Conservation (phyloP, 1,284 basidiomycete species). For the Trichosporon coremiiforme region DNA sequence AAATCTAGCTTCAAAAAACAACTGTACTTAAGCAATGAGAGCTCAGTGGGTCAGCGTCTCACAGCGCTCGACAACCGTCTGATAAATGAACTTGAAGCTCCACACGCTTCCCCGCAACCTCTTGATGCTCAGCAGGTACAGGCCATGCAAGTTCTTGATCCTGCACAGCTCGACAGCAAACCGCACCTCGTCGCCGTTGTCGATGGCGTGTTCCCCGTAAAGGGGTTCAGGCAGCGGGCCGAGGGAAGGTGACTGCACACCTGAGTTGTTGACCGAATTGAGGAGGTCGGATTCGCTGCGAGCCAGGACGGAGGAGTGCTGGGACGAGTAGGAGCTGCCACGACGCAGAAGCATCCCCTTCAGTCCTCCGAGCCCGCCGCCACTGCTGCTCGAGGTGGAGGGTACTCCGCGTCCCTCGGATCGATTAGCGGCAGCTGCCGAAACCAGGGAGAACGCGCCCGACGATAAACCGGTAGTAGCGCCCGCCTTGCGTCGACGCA, state of each 20-base stretch:
- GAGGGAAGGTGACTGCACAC: slow-evolving; percentile 32
- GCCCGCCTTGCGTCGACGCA: slow-evolving; percentile 67
- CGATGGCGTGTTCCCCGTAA: slow-evolving; percentile 75
- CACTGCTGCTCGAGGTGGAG: slow-evolving; percentile 1
- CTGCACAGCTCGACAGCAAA: slow-evolving; percentile 89
- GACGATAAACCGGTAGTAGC: slow-evolving; percentile 49
- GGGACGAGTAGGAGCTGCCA: slow-evolving; percentile 77
- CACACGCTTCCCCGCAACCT: slow-evolving; percentile 87
- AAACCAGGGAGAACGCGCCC: slow-evolving; percentile 56
- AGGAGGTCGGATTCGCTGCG: slow-evolving; percentile 51
- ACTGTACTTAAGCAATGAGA: background rate
- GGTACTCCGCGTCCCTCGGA: slow-evolving; percentile 41
- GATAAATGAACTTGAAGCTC: slow-evolving; percentile 92
- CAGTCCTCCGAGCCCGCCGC: slow-evolving; percentile 67
- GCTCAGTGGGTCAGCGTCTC: slow-evolving; percentile 46
- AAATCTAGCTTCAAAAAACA: background rate
- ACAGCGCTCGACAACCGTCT: slow-evolving; percentile 72
- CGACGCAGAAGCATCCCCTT: slow-evolving; percentile 81
- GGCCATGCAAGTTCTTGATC: slow-evolving; percentile 80
- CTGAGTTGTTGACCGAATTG: slow-evolving; percentile 50
- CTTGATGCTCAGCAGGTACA: slow-evolving; percentile 85
- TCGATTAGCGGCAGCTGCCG: slow-evolving; percentile 75
- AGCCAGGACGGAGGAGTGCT: slow-evolving; percentile 40
- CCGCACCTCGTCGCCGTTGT: slow-evolving; percentile 87
- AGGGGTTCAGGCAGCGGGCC: slow-evolving; percentile 60